phyloP scores from a whole-genome alignment of 2,329 filamentous ascomycete genomes.

The Exophiala spinifera region DNA sequence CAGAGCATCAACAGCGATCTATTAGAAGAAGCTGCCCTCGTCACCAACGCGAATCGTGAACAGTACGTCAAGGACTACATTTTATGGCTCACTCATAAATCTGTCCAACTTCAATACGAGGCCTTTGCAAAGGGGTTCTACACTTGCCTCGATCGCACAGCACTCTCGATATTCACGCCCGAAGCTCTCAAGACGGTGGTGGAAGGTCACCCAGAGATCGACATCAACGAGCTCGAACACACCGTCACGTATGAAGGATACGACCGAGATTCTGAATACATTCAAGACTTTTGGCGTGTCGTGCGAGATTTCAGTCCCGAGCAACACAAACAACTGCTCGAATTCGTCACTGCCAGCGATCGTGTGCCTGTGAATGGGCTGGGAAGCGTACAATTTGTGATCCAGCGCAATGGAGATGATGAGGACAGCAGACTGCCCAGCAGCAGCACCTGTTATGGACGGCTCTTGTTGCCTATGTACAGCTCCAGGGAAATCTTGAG shows the following conservation, averaged over 20 bases:
- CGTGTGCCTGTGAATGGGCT: slow-evolving; percentile 85
- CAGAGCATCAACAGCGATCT: slow-evolving; percentile 21
- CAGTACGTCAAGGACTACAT: slow-evolving; percentile 83
- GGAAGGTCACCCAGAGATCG: slow-evolving; percentile 79
- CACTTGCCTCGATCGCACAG: slow-evolving; percentile 67
- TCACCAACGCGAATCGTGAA: slow-evolving; percentile 75
- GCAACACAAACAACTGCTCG: slow-evolving; percentile 73
- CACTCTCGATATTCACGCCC: slow-evolving; percentile 69
- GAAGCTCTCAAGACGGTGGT: slow-evolving; percentile 71
- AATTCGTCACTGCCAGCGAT: slow-evolving; percentile 94
- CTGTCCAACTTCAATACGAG: slow-evolving; percentile 70
- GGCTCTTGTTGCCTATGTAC: slow-evolving; percentile 81
- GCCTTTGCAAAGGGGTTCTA: slow-evolving; percentile 82
- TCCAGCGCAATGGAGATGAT: slow-evolving; percentile 72
- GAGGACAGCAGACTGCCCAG: slow-evolving; percentile 67
- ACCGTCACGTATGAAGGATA: slow-evolving; percentile 76
- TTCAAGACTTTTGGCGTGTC: slow-evolving; percentile 81
- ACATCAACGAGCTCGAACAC: slow-evolving; percentile 68
- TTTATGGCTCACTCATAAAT: slow-evolving; percentile 74
- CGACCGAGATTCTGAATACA: slow-evolving; percentile 63
- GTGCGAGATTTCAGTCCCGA: slow-evolving; percentile 58
- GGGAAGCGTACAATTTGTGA: slow-evolving; percentile 74
- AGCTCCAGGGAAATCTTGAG: slow-evolving; percentile 64
- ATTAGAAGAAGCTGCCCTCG: slow-evolving; percentile 60
- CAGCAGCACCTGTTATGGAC: slow-evolving; percentile 90